Conservation (phyloP, 768 basidiomycete genomes). For the Lepiota brunneoincarnata region DNA sequence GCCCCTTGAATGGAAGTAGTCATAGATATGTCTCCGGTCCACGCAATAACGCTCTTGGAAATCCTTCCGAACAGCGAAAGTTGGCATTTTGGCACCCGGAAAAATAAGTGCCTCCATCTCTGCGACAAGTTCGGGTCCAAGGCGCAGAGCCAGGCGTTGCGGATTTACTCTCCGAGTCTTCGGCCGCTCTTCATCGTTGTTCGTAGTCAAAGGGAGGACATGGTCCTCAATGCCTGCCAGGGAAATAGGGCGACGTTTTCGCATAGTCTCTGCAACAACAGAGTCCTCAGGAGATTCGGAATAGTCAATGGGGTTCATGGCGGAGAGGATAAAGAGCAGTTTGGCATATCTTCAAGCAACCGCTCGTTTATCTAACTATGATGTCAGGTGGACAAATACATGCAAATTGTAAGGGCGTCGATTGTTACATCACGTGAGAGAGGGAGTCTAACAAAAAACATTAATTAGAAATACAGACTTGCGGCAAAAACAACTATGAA, state of each 20-base stretch:
- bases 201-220: conserved; percentile 17
- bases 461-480: conserved; percentile 73
- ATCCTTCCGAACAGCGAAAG: conserved; percentile 65
- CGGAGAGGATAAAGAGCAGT: not conserved
- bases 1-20: conserved; percentile 72
- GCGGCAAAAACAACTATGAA: conserved; percentile 78
- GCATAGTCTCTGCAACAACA: conserved; percentile 15
- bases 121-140: conserved; percentile 62
- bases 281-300: not conserved
- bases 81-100: conserved; percentile 77
- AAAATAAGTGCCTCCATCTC: conserved; percentile 72
- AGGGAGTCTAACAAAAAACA: not conserved
- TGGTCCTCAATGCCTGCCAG: conserved; percentile 20
- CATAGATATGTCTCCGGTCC: conserved; percentile 74
- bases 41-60: conserved; percentile 70
- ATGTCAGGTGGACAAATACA: conserved; percentile 7
- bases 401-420: not conserved
- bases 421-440: not conserved
- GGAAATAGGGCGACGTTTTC: conserved; percentile 20
- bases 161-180: conserved; percentile 62
- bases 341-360: not conserved
- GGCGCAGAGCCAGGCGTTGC: conserved; percentile 62
- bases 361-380: not conserved
- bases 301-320: not conserved
- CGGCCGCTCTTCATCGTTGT: conserved; percentile 33